Evolutionary conservation across 1,284 basidiomycete species (phyloP), one percentile per base, ranked within the genome.

Genomic region (Pyrrhoderma noxium): DNA sequence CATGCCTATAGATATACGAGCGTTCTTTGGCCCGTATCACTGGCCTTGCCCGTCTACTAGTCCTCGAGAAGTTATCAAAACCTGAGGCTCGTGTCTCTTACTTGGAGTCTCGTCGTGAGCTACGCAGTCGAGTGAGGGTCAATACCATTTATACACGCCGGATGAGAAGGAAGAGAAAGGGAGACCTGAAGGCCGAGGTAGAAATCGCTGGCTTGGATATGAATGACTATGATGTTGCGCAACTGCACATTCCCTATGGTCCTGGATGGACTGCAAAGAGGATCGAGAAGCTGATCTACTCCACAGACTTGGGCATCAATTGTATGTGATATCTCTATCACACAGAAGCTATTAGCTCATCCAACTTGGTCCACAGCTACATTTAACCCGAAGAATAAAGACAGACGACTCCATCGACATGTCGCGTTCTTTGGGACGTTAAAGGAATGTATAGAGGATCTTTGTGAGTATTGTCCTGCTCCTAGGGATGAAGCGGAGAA

Each of bases 341-440:
- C 3, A 7, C 45, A 11, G 7, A 31, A 11, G 27, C 11, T 31
- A n/a, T n/a, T n/a, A n/a, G n/a, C n/a, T n/a, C n/a, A n/a, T 31
- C 7, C 11, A 31, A 31, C 27, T 31, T 31, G n/a, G n/a, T n/a
- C 13, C 44, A n/a, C 45, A 79, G 77, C 77, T 3, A 75, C 76
- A 0, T 80, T 72, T 60, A 80, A 80, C 55, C 77, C 78, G 1
- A 79, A 76, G 65, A 81, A 80, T 62, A 76, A 79, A 54, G 71
- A 68, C 14, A 68, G 78, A 14, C 67, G 71, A 4, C 69, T 82
- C 2, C 79, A 82, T 65, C 75, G 79, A 21, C 80, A 81, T 57
- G 72, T 76, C 5, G 79, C 79, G 0, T 82, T 80, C 63, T 80
- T 81, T 56, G 79, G 80, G 2, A 77, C 71, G 0, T 70, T 77